Base-by-base conservation (phyloP, 1,284 basidiomycete genomes). In the Athelia sp. region DNA sequence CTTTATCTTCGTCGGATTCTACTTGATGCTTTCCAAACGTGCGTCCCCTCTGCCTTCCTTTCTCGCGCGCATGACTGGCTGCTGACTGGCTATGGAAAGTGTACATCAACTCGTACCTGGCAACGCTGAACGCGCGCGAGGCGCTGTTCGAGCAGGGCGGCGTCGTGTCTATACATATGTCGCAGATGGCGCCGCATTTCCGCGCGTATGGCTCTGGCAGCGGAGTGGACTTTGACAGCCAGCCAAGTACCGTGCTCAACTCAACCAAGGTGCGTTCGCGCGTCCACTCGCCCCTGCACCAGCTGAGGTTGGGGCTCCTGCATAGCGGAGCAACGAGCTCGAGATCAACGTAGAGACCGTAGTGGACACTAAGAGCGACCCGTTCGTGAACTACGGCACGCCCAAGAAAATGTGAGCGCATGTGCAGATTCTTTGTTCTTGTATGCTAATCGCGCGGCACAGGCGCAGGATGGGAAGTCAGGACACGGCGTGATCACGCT, bases 81-180 rank as follows among this genome's bases (percentile, higher is more conserved):
- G 6, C 32, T 29, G 26, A 29, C 26, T 29, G 29, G 22, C 18
- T 36, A 35, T 18, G 21, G 35, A 36, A 49, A 74, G 78, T 80
- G 19, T 79, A 81, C 53, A 64, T 73, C 24, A 75, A 73, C 32
- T 78, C 78, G 0, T 81, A 79, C 62, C 62, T 80, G 11, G 72
- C 76, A 1, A 73, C 54, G 62, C 13, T 29, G 22, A 79, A 78
- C 46, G 71, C 72, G 2, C 69, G 77, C 1, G 64, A 68, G 42
- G 54, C 58, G 8, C 60, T 73, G 11, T 29, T 29, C 26, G 68
- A 66, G 29, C 61, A 62, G 32, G 49, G 60, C 8, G 64, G 68
- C 1, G 68, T 64, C 0, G 58, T 71, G 19, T 73, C 76, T 2
- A 68, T 78, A 43, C 69, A 71, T 51, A 63, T 77, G 2, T 72